Base-by-base conservation (phyloP, 768 basidiomycete genomes). In the Mycena galopus region DNA sequence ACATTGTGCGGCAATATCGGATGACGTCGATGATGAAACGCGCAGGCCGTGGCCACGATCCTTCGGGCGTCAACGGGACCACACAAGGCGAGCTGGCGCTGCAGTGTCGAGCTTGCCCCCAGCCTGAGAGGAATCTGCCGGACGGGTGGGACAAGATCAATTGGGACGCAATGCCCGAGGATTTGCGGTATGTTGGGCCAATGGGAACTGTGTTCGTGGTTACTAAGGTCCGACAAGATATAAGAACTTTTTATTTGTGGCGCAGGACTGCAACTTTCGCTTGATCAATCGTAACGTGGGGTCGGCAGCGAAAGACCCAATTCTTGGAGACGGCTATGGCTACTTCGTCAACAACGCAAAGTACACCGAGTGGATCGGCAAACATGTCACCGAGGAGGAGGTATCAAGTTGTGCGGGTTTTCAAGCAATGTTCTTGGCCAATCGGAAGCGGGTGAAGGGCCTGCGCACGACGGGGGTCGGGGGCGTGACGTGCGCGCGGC, bases 401-500 rank as follows among this genome's bases (percentile, higher is more conserved):
- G 58, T 67, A 17, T 67, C 66, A 12, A 59, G 23, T 4, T 67
- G 66, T 27, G 59, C 66, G 0, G 66, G 66, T 2, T 67, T 67
- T 32, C 66, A 67, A n/a, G 66, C 66, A 2, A 67, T 67, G 66
- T 67, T 67, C 33, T 23, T 67, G 32, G 57, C 66, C 2, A 67
- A 67, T 23, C 47, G 42, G n/a, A 58, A 59, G n/a, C 66, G 56
- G 4, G 44, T 67, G 21, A 67, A 67, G 32, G 66, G 66, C 1
- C 27, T 67, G 5, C 12, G 66, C 3, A 59, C 57, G 66, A 67
- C 62, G 16, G 76, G 76, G 0, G 42, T 77, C 0, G 76, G 67
- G 2, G 61, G 56, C 3, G 67, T 71, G 12, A 58, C 61, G 8
- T 77, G 77, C 32, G 60, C 68, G 3, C 65, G 59, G 8, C 74